Evolutionary conservation across 305 asterid genomes (phyloP).

Genomic region (Lippia alba): DNA sequence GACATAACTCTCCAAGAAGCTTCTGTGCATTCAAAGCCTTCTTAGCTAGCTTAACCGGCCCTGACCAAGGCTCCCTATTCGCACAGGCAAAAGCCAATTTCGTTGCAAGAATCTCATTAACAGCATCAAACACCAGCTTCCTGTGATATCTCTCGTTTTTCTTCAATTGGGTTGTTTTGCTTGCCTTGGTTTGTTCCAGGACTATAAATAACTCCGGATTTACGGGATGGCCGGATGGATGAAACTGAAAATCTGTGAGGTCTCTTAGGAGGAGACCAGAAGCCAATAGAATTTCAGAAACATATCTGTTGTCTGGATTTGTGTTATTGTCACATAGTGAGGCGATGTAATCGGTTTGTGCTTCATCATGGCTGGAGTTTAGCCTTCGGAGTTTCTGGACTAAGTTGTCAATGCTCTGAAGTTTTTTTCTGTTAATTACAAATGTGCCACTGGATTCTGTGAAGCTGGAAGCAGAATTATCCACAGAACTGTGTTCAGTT

Average conservation of each 20-base stretch:
- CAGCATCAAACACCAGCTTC: slow-evolving; percentile 72
- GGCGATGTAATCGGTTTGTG: slow-evolving; percentile 87
- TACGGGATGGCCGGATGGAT: slow-evolving; percentile 80
- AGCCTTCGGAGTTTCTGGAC: slow-evolving; percentile 81
- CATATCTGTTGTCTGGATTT: slow-evolving; percentile 79
- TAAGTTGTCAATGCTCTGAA: slow-evolving; percentile 73
- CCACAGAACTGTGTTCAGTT: slow-evolving; percentile 37
- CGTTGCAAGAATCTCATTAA: slow-evolving; percentile 77
- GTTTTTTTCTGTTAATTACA: slow-evolving; percentile 64
- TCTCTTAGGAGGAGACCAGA: slow-evolving; percentile 94
- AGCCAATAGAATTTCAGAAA: slow-evolving; percentile 86
- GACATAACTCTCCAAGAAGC: slow-evolving; percentile 79
- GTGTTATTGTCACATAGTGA: slow-evolving; percentile 80
- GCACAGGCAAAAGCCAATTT: slow-evolving; percentile 49
- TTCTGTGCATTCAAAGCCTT: slow-evolving; percentile 65
- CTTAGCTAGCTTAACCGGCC: slow-evolving; percentile 45
- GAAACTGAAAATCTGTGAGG: slow-evolving; percentile 75
- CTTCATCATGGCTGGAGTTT: slow-evolving; percentile 92
- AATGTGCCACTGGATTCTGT: slow-evolving; percentile 42
- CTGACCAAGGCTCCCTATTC: slow-evolving; percentile 49
- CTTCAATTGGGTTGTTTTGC: slow-evolving; percentile 44
- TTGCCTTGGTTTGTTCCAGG: slow-evolving; percentile 86
- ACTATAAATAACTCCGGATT: slow-evolving; percentile 88
- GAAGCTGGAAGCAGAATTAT: slow-evolving; percentile 34
- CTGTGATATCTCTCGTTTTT: slow-evolving; percentile 54